Evolutionary conservation across 345 rosid species (phyloP), one percentile per base, ranked within the genome.

Genomic region (Populus deltoides): DNA sequence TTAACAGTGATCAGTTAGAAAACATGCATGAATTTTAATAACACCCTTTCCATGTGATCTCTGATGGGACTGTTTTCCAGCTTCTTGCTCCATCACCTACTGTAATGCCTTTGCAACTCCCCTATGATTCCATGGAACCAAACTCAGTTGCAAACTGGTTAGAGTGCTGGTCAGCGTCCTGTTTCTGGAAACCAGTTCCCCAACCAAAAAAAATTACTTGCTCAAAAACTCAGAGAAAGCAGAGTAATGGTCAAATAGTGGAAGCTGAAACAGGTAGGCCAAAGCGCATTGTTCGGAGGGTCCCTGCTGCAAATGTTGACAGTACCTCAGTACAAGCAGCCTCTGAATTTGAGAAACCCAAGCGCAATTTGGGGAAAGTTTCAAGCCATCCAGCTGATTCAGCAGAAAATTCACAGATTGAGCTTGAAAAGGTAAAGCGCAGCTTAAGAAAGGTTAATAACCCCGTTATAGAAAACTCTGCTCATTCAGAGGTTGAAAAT

Each of bases 391-490:
- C 90, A 45, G 80, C 80, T n/a, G 95, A 92, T 72, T 76, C 86
- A 4, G 83, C 79, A 17, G 98, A 90, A 83, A 89, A 89, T 85
- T 93, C 94, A 72, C 95, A 90, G 78, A 85, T 62, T 86, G 98
- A 92, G 84, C 92, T 94, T 81, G 97, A 94, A 85, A 94, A 94
- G 83, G 95, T 93, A 68, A 94, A 94, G 81, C 93, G 95, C 33
- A 90, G 84, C 85, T 84, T 94, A 90, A 90, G 98, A 86, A 94
- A 89, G 83, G 95, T 94, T 73, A 94, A 92, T 74, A 92, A 86
- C 77, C 97, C 94, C 55, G 84, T 85, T 16, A 69, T 88, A 62
- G 97, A 89, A 72, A 89, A 79, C 82, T 81, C 90, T 80, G 81
- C 84, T 68, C 94, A 80, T 72, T 76, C 93, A 71, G 91, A 86